Evolutionary conservation across 495 filamentous ascomycete species (phyloP), one percentile per base, ranked within the genome.

Genomic region (Xylaria acuta): DNA sequence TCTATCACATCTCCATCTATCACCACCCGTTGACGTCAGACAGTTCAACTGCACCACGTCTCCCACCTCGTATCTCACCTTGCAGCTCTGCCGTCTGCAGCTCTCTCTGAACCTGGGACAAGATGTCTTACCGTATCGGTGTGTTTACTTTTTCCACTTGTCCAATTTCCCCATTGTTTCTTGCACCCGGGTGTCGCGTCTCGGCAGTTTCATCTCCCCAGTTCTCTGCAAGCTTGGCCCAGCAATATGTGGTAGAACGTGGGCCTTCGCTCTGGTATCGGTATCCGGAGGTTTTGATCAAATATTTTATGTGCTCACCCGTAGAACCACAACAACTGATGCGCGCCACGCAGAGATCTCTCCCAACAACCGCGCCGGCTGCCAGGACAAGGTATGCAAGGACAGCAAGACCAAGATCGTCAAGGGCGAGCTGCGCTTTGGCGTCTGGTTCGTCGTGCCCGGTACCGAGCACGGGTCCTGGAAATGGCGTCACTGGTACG

Each of bases 401-500:
- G 82, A 89, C 1, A 75, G 75, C 20, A 82, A 80, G 7, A 73
- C 84, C 70, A 95, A 96, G 78, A 93, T 97, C 75, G n/a, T 58
- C 5, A 96, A 96, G 81, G 93, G 89, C 60, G 88, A 91, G 66
- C 78, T 97, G 8, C 91, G 94, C 18, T 84, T 91, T 38, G 94
- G 92, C 36, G 84, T 84, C 56, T 91, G 89, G 85, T 84, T 96
- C 58, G 84, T 87, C 16, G 83, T 87, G 34, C 72, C 84, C 0
- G 80, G 77, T 8, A 78, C 83, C 53, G 80, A 82, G 0, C 75
- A 80, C 63, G 83, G 75, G 12, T 80, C 82, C 70, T 96, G 87
- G 86, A 75, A 77, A 59, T 97, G 89, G 89, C 87, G 89, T 70
- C 94, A 97, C 79, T 97, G 94, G 94, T 95, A 82, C 76, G 87